Evolutionary conservation across 306 rosid genomes (phyloP).

Genomic region (Cicer judaicum): DNA sequence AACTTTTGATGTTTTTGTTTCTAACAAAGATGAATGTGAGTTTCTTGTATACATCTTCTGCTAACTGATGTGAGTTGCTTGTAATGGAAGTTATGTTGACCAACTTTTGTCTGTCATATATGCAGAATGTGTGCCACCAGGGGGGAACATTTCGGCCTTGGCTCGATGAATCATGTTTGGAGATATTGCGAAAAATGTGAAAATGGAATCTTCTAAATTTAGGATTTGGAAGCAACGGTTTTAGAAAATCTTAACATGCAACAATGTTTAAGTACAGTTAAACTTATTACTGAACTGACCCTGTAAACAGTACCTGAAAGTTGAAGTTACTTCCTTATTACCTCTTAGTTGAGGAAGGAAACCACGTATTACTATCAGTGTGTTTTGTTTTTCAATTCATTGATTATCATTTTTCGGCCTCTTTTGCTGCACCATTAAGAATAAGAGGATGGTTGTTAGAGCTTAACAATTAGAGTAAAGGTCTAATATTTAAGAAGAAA

Average conservation of each 20-base stretch:
- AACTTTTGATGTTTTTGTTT: not conserved
- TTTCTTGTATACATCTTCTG: slow-evolving; percentile 16
- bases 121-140: slow-evolving; percentile 55
- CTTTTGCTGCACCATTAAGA: not conserved
- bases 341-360: not conserved
- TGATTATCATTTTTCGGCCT: not conserved
- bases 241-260: not conserved
- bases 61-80: slow-evolving; percentile 9
- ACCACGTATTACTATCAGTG: not conserved
- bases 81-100: not conserved
- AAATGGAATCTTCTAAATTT: not conserved
- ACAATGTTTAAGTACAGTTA: slow-evolving; percentile 12
- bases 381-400: not conserved
- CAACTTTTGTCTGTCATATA: slow-evolving; percentile 16
- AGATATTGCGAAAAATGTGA: slow-evolving; percentile 40
- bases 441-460: not conserved
- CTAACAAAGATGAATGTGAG: slow-evolving; percentile 8
- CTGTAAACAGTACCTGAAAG: not conserved
- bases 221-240: slow-evolving; percentile 21
- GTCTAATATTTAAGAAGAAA: not conserved
- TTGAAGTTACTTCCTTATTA: not conserved
- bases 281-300: slow-evolving; percentile 6
- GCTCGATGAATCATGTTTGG: slow-evolving; percentile 57
- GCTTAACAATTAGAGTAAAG: not conserved
- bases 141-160: slow-evolving; percentile 71